A percentile compares a stretch with the other conserved stretches of the same genome.
phyloP scores from a whole-genome alignment of 257 asterid genomes.

The Ilex asprella region DNA sequence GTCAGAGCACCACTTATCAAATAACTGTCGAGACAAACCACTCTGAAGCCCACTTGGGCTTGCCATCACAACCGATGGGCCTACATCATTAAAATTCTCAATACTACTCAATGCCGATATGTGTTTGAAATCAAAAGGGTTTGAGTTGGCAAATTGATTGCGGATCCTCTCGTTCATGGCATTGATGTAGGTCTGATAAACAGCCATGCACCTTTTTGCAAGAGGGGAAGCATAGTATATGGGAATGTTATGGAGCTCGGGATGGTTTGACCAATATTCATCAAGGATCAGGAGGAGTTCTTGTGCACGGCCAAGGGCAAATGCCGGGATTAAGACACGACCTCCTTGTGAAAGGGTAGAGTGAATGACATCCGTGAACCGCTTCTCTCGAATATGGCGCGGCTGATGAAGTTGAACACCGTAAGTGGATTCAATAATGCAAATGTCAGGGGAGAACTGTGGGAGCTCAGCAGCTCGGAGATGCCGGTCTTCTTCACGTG shows the following conservation, averaged over 20 bases:
- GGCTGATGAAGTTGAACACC: constrained; percentile 96
- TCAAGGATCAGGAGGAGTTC: constrained; percentile 91
- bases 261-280: constrained; percentile 90
- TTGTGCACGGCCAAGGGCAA: constrained; percentile 96
- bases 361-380: constrained; percentile 85
- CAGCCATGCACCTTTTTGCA: constrained; percentile 94
- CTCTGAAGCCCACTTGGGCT: constrained; percentile 94
- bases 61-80: constrained; percentile 96
- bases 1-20: constrained; percentile 92
- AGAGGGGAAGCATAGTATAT: constrained; percentile 97
- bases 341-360: constrained; percentile 80
- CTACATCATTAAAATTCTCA: constrained; percentile 76
- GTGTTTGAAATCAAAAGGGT: constrained; percentile 91
- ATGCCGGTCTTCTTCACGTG: constrained; percentile 96
- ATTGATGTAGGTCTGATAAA: constrained; percentile 88
- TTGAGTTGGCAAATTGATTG: constrained; percentile 57
- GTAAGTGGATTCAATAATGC: constrained; percentile 93
- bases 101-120: constrained; percentile 75
- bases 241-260: constrained; percentile 76
- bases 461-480: constrained; percentile 98
- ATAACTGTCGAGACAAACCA: constrained; percentile 89
- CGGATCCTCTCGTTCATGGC: constrained; percentile 91
- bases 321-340: constrained; percentile 90
- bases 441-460: constrained; percentile 83
- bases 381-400: constrained; percentile 74